Percentiles rank a stretch among this genome's conserved stretches.
Conservation (phyloP, 306 rosid species). For the Cucumis sativus region Cucumber_9930_V3 NC_026659.2:1497001-1497500, state of each 20-base stretch:
- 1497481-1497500: background rate
- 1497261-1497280: background rate
- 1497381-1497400: background rate
- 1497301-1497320: background rate
- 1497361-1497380: background rate
- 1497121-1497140: background rate
- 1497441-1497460: background rate
- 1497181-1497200: background rate
- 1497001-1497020: too few relatives aligned
- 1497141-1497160: too few relatives aligned
- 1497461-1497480: background rate
- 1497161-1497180: background rate
- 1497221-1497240: background rate
- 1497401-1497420: background rate
- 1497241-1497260: background rate
- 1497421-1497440: background rate
- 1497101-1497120: background rate
- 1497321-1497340: background rate
- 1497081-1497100: background rate
- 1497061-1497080: background rate
- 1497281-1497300: background rate
- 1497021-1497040: too few relatives aligned
- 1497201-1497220: background rate
- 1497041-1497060: background rate
- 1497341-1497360: background rate